Base-by-base conservation (phyloP, 2,329 filamentous ascomycete species). In the Grosmannia serpens region DNA sequence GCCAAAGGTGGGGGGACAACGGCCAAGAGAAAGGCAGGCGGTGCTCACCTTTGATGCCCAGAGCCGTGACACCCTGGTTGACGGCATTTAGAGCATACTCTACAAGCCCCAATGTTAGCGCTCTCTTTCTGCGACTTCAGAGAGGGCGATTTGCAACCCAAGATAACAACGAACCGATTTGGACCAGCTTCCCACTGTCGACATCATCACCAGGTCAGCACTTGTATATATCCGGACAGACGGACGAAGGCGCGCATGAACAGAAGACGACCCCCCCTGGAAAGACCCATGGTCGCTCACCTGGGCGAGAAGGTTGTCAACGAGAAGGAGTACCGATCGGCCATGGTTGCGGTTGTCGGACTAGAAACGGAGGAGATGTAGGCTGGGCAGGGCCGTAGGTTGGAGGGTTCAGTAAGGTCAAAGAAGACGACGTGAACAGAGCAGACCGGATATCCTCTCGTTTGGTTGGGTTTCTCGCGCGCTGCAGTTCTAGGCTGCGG, bases 61-160 rank as follows among this genome's bases (percentile, higher is more conserved):
- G 85, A 66, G 94, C 92, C 65, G 94, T 99, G 67, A 99, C 94
- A 75, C 94, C 94, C 79, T 97, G 92, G 78, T 99, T 99, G 73
- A 99, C 94, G 63, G 94, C 94, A 73, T 97, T 97, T 72, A 99
- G 81, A 65, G 94, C 94, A 88, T 99, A 99, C 80, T 99, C 94
- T 99, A 67, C 6, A 29, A 44, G 13, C 4, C 15, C 9, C 20
- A n/a, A 20, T 26, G 54, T 56, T 31, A 56, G 54, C 13, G 29
- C 29, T 22, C 20, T 7, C 24, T 7, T 26, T 24, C 22, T 20
- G 11, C 10, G 11, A 20, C 5, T 38, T 31, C 6, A 26, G 29
- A 4, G 13, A 29, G 9, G 11, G 27, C n/a, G 6, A 20, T 20
- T 9, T 20, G 38, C 38, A 41, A 7, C 17, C 20, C n/a, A 10